Base-by-base conservation (phyloP, 805 yeast species). In the Limtongozyma cylindracea region DNA sequence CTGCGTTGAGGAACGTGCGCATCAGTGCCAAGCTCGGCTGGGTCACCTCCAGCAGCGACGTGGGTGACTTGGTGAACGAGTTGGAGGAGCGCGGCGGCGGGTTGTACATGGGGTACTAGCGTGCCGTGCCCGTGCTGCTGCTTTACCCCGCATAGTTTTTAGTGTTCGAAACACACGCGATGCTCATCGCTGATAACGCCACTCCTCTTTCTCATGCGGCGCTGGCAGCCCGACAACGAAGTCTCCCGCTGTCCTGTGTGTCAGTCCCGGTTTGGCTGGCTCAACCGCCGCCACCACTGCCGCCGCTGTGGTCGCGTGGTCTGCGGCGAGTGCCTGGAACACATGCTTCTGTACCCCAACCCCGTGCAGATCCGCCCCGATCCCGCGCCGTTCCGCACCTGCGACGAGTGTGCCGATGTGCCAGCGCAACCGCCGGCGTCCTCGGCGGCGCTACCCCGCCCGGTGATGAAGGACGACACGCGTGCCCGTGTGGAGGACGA, bases 21-120 rank as follows among this genome's bases (percentile, higher is more conserved):
- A 56, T 80, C 19, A 69, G 88, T 12, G 61, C 71, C 10, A 67
- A 69, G 39, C 45, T 88, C 17, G 93, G 94, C 6, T 88, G 98
- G 98, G 64, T 71, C 35, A 57, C 68, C 3, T 35, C 43, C 19
- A 41, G 49, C 5, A 55, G 49, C 13, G 42, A 36, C 17, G 49
- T 51, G 9, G 27, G 32, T 9, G 45, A 68, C 28, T 48, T 82
- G 21, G 69, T 67, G 1, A 64, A 59, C 22, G 65, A 62, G 17
- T 46, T 84, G 20, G 88, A 74, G 27, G 76, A 70, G 22, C 56
- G 71, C 25, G 68, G 59, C 11, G 91, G 91, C 11, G 73, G 84
- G n/a, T 41, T 65, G n/a, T 73, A 61, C 39, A 38, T 63, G 18
- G 66, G 56, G 8, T 39, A 39, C 20, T 39, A 20, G 15, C n/a